Conservation (phyloP, 2,329 filamentous ascomycete genomes). For the Leptodontidium sp. region DNA sequence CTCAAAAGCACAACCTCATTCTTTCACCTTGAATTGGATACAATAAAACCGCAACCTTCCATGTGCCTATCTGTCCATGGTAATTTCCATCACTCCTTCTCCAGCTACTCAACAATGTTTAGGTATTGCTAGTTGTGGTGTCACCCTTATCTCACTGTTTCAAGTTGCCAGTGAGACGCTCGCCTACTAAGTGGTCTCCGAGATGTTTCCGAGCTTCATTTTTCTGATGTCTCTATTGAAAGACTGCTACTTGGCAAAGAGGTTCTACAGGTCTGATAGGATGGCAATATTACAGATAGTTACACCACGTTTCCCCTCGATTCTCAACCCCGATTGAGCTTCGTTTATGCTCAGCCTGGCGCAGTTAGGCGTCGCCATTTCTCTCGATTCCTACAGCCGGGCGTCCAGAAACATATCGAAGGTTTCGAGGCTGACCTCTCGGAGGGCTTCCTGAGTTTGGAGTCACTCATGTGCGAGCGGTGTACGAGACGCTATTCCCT, state of each 20-base stretch:
- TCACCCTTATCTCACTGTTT: too few species aligned
- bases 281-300: not conserved
- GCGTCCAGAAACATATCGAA: not conserved
- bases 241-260: not conserved
- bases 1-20: too few species aligned
- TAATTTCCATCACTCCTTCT: too few species aligned
- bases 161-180: too few species aligned
- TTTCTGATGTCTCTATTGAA: not conserved
- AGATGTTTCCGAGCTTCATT: not conserved
- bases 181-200: not conserved
- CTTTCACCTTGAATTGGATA: too few species aligned
- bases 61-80: too few species aligned
- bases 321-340: not conserved
- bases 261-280: not conserved
- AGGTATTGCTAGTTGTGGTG: too few species aligned
- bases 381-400: not conserved
- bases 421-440: not conserved
- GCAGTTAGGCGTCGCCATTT: not conserved
- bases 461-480: not conserved
- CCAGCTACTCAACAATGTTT: too few species aligned
- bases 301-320: not conserved
- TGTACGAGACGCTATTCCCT: not conserved
- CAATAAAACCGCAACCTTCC: too few species aligned
- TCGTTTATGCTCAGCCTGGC: not conserved
- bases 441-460: not conserved